Base-by-base conservation (phyloP, 139 green algal species). In the Yamagishiella unicocca region DNA sequence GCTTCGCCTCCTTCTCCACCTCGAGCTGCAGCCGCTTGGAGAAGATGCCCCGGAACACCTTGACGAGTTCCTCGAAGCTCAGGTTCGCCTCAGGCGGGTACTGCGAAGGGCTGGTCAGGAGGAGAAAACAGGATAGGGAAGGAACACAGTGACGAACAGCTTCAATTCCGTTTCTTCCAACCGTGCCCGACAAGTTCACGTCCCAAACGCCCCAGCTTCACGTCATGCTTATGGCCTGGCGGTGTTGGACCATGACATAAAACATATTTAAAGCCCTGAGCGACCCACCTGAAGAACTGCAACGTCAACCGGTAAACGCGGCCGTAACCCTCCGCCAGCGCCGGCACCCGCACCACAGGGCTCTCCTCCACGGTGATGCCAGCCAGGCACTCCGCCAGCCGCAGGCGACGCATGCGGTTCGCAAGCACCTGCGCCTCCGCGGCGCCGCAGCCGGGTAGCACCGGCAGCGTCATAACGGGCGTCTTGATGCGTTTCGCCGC, bases 401-500 rank as follows among this genome's bases (percentile, higher is more conserved):
- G 85, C 43, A 99, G 93, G 71, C 93, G 93, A 73, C 96, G 94
- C 87, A 99, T 93, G 37, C 93, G 93, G 53, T 90, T 93, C 9
- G 94, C 93, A 64, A 99, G 89, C 55, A 87, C 79, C 37, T 94
- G 55, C 25, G 93, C 95, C 2, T 92, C 79, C 8, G 58, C 29
- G 2, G 35, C 58, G 71, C 45, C 64, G 24, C 78, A 24, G 21
- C 86, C 73, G 4, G 76, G 42, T 61, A 75, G 90, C 88, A 99
- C 78, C 25, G 96, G 95, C 82, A 99, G 88, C 19, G 94, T 98
- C 96, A 99, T 99, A 45, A 99, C 95, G 35, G 98, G 98, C 29
- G 96, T 99, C 92, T 96, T 95, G 88, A 98, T 98, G 46, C 45
- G 78, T 29, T 86, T 77, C 0, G 97, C 91, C 0, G 97, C 98